Evolutionary conservation across 352 stramenopile species (phyloP).

Genomic region (Chrysophaeum taylorii): DNA sequence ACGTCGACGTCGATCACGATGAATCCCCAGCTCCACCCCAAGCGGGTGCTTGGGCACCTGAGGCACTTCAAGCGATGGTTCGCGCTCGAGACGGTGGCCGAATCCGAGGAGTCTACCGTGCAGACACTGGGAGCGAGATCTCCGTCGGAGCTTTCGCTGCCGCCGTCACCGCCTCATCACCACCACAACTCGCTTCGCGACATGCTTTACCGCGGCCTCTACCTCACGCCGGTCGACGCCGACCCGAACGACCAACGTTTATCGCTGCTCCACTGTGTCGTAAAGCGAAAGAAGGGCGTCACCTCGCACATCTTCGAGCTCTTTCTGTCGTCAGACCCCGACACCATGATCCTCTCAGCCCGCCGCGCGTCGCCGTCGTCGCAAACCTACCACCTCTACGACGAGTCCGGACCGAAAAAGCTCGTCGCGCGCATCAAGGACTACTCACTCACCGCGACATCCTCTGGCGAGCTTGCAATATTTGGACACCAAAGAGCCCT

Average conservation of each 20-base stretch:
- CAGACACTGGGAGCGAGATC: neutral
- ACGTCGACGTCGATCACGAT: no score
- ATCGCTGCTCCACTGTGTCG: neutral
- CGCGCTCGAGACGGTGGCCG: neutral
- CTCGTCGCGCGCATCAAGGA: neutral
- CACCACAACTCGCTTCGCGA: neutral
- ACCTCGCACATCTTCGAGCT: neutral
- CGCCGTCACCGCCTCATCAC: neutral
- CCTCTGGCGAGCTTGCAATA: neutral
- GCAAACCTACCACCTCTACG: neutral
- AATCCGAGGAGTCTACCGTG: neutral
- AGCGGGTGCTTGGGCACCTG: neutral
- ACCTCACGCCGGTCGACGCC: neutral
- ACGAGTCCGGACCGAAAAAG: neutral
- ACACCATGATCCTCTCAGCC: neutral
- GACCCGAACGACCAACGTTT: neutral
- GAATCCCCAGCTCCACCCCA: no score
- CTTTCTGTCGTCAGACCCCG: neutral
- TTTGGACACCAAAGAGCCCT: slow-evolving; percentile 9
- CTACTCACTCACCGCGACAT: no score
- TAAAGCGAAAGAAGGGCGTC: neutral
- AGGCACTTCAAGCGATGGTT: neutral
- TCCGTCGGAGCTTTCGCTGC: neutral
- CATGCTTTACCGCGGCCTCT: neutral
- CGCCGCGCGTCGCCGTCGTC: no score